Percentiles rank a stretch among this genome's conserved stretches.
Evolutionary conservation across 306 rosid species (phyloP).

Genomic region (Cicer pinnatifidum): DNA sequence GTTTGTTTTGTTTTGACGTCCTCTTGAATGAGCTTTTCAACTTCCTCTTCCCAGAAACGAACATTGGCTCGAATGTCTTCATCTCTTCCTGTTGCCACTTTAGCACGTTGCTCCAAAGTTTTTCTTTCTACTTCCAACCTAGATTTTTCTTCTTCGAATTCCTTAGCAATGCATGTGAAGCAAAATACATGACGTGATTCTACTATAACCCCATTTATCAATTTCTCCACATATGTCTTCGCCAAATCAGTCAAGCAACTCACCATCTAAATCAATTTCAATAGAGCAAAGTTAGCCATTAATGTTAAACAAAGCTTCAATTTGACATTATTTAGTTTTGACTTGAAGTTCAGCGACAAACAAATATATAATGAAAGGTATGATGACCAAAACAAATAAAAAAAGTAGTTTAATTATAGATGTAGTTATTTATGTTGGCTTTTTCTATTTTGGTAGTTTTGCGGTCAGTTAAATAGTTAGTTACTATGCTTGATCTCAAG

Average conservation of each 20-base stretch:
- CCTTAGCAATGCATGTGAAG: not conserved
- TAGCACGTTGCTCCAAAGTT: not conserved
- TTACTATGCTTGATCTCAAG: not conserved
- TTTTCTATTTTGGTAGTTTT: too few relatives aligned
- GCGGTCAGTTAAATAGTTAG: not conserved
- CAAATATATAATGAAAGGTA: not conserved
- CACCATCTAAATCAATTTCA: slow-evolving; percentile 24
- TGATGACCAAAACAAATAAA: not conserved
- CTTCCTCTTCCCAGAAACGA: not conserved
- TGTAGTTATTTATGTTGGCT: too few relatives aligned
- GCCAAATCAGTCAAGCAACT: not conserved
- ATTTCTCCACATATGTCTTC: not conserved
- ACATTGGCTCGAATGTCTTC: not conserved
- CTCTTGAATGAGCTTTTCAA: not conserved
- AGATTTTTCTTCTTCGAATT: not conserved
- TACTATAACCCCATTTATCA: not conserved
- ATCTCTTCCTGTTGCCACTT: not conserved
- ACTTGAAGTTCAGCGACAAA: not conserved
- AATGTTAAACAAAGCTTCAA: too few relatives aligned
- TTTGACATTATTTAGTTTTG: too few relatives aligned
- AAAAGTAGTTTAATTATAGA: too few relatives aligned
- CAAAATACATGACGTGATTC: slow-evolving; percentile 1
- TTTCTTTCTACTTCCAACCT: not conserved
- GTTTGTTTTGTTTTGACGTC: not conserved
- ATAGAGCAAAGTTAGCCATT: not conserved